Evolutionary conservation across 805 yeast species (phyloP), one percentile per base, ranked within the genome.

Genomic region (Hanseniaspora lachancei): DNA sequence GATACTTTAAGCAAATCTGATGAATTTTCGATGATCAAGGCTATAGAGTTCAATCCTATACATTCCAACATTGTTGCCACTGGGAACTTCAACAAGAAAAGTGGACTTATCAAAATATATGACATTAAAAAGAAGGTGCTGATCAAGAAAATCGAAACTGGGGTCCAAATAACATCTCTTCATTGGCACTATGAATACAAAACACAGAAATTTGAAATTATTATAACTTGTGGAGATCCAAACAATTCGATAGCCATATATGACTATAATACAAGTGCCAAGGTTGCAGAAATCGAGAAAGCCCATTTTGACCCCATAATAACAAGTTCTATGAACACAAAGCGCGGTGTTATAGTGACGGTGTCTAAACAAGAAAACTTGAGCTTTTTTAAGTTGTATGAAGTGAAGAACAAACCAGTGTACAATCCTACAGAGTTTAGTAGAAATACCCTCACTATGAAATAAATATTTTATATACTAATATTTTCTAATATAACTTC

Each of bases 341-440:
- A 93, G 69, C 86, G 85, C 16, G 79, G 86, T 53, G 86, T 95
- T 0, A 71, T 93, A 55, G 97, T 96, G 0, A 93, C 98, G 0
- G 89, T 89, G 47, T 95, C 97, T 2, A 95, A 95, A 13, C 97
- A 93, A 69, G 98, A 93, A 67, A 91, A 89, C 70, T 76, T 93
- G 65, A 91, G 93, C 70, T 93, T 93, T 70, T 93, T 95, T 89
- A 84, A 86, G 61, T 75, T 93, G 23, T 91, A 89, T 68, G 96
- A 91, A 27, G 35, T 34, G 12, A 23, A 10, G 8, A 49, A 47
- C n/a, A 43, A 43, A n/a, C 16, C 44, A 12, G 23, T 29, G 3
- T 24, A 48, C 34, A 48, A 15, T 24, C 18, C 47, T 10, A n/a
- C 15, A 8, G 47, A 44, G 16, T 44, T 44, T 12, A 29, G 36